Conservation (phyloP, 108 stramenopile species). For the Conticribra weissflogii region DNA sequence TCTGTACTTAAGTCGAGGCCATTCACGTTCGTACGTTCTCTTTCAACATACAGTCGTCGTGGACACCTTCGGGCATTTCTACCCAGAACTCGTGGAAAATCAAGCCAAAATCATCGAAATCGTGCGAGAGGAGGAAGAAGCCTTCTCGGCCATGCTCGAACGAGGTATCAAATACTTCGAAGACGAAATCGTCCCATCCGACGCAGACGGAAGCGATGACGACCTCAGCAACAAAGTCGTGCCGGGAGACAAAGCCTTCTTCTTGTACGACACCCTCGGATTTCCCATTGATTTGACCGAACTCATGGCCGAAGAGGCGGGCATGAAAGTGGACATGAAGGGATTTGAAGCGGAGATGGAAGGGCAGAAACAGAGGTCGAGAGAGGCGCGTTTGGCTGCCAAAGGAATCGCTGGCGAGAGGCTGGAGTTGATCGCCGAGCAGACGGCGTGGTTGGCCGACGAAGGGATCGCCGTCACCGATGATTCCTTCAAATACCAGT, state of each 20-base stretch:
- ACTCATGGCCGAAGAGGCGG: slow-evolving; percentile 97
- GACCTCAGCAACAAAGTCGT: slow-evolving; percentile 55
- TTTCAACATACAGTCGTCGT: slow-evolving; percentile 71
- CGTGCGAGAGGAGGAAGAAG: slow-evolving; percentile 89
- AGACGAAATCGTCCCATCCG: slow-evolving; percentile 46
- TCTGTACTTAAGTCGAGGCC: not conserved
- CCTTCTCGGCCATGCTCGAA: slow-evolving; percentile 94
- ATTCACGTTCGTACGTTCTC: not conserved
- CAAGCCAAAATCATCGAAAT: slow-evolving; percentile 84
- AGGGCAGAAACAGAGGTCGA: slow-evolving; percentile 81
- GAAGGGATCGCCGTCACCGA: slow-evolving; percentile 84
- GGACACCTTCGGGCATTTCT: slow-evolving; percentile 90
- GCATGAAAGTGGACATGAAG: slow-evolving; percentile 84
- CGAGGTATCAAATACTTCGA: slow-evolving; percentile 95
- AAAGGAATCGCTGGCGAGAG: slow-evolving; percentile 59
- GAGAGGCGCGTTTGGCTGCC: slow-evolving; percentile 71
- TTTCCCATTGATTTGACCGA: slow-evolving; percentile 98
- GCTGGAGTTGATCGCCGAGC: slow-evolving; percentile 93
- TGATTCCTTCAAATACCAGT: slow-evolving; percentile 85
- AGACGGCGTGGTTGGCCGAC: slow-evolving; percentile 88
- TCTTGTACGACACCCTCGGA: slow-evolving; percentile 95
- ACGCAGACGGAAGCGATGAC: slow-evolving; percentile 1
- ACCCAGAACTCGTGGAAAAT: slow-evolving; percentile 89
- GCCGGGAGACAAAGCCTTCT: slow-evolving; percentile 91
- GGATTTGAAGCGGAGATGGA: slow-evolving; percentile 92